Conservation (phyloP, 768 basidiomycete species). For the Lepiota venenata region DNA sequence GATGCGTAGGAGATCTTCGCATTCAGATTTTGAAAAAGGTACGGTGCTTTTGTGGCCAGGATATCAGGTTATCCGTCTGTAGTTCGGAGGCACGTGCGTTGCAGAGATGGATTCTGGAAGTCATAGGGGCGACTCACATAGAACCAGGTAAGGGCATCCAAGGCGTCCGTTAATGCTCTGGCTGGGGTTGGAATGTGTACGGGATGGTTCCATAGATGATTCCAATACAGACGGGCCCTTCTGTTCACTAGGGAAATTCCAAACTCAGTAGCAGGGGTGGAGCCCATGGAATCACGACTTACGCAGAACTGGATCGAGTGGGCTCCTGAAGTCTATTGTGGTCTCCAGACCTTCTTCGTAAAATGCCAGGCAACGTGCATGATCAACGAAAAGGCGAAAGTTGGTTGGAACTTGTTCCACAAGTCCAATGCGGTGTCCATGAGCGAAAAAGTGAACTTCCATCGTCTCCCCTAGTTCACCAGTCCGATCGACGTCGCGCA, state of each 20-base stretch:
- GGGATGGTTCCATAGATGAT: constrained; percentile 47
- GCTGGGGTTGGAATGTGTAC: constrained; percentile 38
- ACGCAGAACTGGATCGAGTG: constrained; percentile 26
- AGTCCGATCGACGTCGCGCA: constrained; percentile 19
- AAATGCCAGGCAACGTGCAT: constrained; percentile 44
- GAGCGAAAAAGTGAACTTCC: constrained; percentile 40
- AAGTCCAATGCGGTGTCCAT: constrained; percentile 14
- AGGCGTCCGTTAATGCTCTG: constrained; percentile 41
- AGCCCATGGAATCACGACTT: constrained; percentile 4
- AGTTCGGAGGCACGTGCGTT: background rate
- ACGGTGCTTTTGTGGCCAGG: constrained; percentile 38
- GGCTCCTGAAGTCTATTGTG: constrained; percentile 16
- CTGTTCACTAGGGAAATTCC: constrained; percentile 32
- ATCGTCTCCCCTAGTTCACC: constrained; percentile 33
- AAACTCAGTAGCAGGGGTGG: background rate
- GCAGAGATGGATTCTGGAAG: background rate
- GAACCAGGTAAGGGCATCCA: constrained; percentile 50
- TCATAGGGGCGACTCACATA: constrained; percentile 26
- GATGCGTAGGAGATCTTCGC: constrained; percentile 44
- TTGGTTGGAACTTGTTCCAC: constrained; percentile 15
- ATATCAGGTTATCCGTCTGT: constrained; percentile 47
- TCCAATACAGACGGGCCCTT: constrained; percentile 48
- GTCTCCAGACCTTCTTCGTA: constrained; percentile 30
- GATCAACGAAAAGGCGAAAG: constrained; percentile 42
- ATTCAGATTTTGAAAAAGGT: constrained; percentile 53